Base-by-base conservation (phyloP, 192 early-diverging fungal species). In the Entomortierella lignicola region DNA sequence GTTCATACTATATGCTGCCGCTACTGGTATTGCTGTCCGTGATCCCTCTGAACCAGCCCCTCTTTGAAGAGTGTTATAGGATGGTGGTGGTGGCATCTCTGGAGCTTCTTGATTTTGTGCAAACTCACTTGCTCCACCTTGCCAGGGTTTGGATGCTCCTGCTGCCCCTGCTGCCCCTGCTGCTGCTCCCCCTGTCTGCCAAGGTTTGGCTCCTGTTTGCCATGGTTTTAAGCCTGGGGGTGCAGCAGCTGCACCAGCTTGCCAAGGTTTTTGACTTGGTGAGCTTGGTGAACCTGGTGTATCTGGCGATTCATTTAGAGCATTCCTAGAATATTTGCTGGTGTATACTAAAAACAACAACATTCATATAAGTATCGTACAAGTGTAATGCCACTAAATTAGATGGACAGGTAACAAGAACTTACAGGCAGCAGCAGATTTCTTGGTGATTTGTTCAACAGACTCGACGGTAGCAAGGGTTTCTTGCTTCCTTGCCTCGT, bases 401-500 rank as follows among this genome's bases (percentile, higher is more conserved):
- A 37, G 26, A 13, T 41, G 25, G 0, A 65, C 12, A 17, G 2
- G 29, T 23, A n/a, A 17, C 30, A 18, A 3, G 25, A 7, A 56
- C 66, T 8, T 79, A 79, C 75, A 60, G 17, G 75, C 68, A 31
- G 75, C 63, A 18, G 63, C 75, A 26, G 75, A 79, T 60, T 18
- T 79, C 42, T 65, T 64, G 23, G 75, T 79, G 50, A 79, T 79
- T 8, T 34, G 21, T 29, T 79, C 75, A 26, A 79, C 75, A 5
- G 57, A 57, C 53, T 84, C 82, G 11, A 84, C 59, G 8, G 77
- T 65, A 23, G 65, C 47, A 18, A 47, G 47, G 34, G 72, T 68
- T 23, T 88, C 83, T 11, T 23, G 56, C 43, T 68, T 71, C 50
- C 79, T 69, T 37, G 72, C 74, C 4, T 87, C 67, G 56, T 74